Evolutionary conservation across 208 protist genomes (phyloP).

Genomic region (Acanthamoeba sp.): DNA sequence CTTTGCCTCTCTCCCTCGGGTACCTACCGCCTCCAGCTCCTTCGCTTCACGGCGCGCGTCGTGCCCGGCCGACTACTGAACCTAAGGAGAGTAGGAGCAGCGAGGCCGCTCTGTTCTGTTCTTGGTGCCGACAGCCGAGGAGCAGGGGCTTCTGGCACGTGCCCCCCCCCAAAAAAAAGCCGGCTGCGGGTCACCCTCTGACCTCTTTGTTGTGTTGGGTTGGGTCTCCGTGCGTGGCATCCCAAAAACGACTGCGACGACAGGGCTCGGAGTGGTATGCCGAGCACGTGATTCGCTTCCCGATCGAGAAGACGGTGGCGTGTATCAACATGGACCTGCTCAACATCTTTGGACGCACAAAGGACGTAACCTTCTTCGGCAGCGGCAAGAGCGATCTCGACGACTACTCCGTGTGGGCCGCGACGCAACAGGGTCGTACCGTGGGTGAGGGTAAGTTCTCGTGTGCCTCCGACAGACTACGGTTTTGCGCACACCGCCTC

Average conservation of each 20-base stretch:
- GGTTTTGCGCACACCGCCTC: too few relatives aligned
- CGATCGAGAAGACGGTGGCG: constrained; percentile 10
- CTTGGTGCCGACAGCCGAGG: not conserved
- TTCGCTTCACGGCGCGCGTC: too few relatives aligned
- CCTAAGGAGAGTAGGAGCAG: too few relatives aligned
- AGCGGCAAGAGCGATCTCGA: not conserved
- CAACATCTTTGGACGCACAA: not conserved
- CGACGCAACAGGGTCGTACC: not conserved
- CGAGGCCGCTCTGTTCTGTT: not conserved
- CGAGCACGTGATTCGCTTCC: not conserved
- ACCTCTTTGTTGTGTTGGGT: too few relatives aligned
- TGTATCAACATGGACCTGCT: constrained; percentile 27
- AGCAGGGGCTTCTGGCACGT: not conserved
- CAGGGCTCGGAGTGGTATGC: not conserved
- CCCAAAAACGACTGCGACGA: too few relatives aligned
- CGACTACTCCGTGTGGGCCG: not conserved
- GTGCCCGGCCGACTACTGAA: too few relatives aligned
- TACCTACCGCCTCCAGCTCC: too few relatives aligned
- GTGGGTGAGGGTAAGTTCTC: not conserved
- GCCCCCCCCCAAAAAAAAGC: too few relatives aligned
- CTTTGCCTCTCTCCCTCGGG: not conserved
- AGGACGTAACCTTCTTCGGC: constrained; percentile 2
- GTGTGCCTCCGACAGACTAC: too few relatives aligned
- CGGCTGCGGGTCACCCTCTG: too few relatives aligned
- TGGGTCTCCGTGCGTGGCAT: too few relatives aligned